phyloP scores from a whole-genome alignment of 139 green algal genomes.

The Spirogloea muscicola region DNA sequence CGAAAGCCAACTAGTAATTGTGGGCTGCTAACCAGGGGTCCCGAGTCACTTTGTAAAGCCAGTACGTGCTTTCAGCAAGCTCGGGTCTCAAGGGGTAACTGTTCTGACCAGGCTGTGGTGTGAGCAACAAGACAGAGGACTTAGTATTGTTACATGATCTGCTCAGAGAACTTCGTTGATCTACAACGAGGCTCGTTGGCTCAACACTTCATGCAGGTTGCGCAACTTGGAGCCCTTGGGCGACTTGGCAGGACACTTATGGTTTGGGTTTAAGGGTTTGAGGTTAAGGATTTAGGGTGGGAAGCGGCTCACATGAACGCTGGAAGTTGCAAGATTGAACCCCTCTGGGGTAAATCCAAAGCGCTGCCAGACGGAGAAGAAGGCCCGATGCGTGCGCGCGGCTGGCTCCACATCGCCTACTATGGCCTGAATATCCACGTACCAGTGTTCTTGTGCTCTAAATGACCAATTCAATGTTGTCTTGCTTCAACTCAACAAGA shows the following conservation, averaged over 20 bases:
- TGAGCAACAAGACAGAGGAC: not conserved
- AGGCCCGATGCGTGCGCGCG: conserved; percentile 19
- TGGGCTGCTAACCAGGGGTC: conserved; percentile 27
- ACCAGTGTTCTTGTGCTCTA: too few relatives aligned
- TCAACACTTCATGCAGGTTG: not conserved
- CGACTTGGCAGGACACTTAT: not conserved
- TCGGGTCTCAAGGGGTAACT: conserved; percentile 75
- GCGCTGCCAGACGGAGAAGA: conserved; percentile 35
- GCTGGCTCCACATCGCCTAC: conserved; percentile 26
- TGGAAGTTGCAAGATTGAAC: conserved; percentile 33
- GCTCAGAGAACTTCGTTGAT: not conserved
- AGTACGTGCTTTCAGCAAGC: conserved; percentile 83
- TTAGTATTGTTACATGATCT: not conserved
- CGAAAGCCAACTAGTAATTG: not conserved
- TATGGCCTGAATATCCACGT: too few relatives aligned
- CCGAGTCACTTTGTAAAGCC: conserved; percentile 68
- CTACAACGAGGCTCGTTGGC: not conserved
- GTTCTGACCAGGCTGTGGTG: conserved; percentile 29
- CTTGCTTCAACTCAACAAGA: too few relatives aligned
- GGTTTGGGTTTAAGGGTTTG: not conserved
- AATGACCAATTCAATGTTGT: too few relatives aligned
- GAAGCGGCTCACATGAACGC: conserved; percentile 15
- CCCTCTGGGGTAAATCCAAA: conserved; percentile 47
- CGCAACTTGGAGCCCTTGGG: not conserved
- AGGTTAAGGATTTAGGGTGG: not conserved